These are phyloP conservation scores for Pseudopithomyces chartarum DNA, from an alignment of 2,329 filamentous ascomycete species.

Conservation along the genomic window DNA sequence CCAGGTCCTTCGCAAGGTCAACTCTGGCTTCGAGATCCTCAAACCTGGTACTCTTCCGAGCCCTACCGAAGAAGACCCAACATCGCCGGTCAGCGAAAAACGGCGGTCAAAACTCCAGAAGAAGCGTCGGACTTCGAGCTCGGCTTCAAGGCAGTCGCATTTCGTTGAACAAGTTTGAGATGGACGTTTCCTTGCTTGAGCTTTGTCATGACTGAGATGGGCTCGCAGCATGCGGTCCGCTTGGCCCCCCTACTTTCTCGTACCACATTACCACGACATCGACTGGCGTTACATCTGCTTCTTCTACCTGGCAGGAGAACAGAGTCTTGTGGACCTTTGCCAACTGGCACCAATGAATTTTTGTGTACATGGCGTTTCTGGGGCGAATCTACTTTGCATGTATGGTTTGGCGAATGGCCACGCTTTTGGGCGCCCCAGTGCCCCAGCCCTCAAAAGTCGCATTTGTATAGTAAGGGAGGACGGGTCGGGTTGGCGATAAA, in stretches of 20 bases:
- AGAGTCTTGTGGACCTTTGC: not conserved
- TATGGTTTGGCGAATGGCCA: conserved; percentile 20
- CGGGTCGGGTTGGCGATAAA: not conserved
- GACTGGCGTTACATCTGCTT: conserved; percentile 18
- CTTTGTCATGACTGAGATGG: conserved; percentile 14
- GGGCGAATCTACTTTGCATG: conserved; percentile 24
- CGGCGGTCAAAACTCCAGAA: conserved; percentile 50
- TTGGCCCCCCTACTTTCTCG: conserved; percentile 24
- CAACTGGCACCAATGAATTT: conserved; percentile 19
- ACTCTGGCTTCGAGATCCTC: conserved; percentile 49
- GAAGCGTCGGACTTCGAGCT: conserved; percentile 42
- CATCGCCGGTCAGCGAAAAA: conserved; percentile 32
- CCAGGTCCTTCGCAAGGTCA: conserved; percentile 48
- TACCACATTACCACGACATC: conserved; percentile 23
- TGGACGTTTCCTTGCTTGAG: conserved; percentile 17
- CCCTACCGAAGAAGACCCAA: conserved; percentile 29
- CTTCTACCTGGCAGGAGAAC: conserved; percentile 4
- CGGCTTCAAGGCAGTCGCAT: conserved; percentile 36
- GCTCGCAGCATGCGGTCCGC: conserved; percentile 21
- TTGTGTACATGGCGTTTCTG: conserved; percentile 26
- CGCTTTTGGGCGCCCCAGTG: not conserved
- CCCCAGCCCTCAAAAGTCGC: conserved; percentile 2
- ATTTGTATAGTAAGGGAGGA: conserved; percentile 1
- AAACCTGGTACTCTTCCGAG: conserved; percentile 45
- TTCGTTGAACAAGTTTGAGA: conserved; percentile 44